Evolutionary conservation across 345 rosid species (phyloP).

Genomic region (Turnera subulata): DNA sequence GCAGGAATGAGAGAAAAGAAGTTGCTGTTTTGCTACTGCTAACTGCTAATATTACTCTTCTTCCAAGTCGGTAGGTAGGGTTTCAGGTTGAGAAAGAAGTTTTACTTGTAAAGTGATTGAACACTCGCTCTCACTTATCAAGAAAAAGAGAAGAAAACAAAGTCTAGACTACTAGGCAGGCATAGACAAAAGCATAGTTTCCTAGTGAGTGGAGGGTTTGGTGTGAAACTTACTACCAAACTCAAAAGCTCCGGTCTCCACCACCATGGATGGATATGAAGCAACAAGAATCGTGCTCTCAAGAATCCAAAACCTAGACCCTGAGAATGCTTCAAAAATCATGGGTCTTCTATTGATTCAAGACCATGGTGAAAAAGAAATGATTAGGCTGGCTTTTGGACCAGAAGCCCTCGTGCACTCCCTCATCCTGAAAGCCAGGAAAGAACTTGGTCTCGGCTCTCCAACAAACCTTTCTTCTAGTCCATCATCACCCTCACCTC

Average conservation of each 20-base stretch:
- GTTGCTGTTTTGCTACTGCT: no score
- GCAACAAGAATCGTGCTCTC: constrained; percentile 88
- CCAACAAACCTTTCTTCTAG: constrained; percentile 38
- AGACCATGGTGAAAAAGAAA: constrained; percentile 93
- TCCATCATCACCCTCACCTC: constrained; percentile 50
- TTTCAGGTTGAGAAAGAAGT: constrained; percentile 51
- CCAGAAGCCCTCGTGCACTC: constrained; percentile 79
- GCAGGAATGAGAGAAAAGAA: no score
- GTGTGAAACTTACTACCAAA: constrained; percentile 33
- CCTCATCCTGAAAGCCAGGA: constrained; percentile 55
- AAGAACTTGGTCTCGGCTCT: constrained; percentile 57
- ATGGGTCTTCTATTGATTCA: constrained; percentile 88
- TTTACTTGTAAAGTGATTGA: constrained; percentile 27
- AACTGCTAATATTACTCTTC: no score
- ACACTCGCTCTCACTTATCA: constrained; percentile 4
- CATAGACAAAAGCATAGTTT: constrained; percentile 18
- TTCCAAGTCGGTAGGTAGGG: constrained; percentile 1
- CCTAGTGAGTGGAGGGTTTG: constrained; percentile 5
- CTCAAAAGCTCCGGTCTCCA: constrained; percentile 13
- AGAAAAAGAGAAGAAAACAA: constrained; percentile 4
- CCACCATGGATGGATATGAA: constrained; percentile 80
- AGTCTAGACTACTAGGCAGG: no score
- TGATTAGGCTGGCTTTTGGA: constrained; percentile 89
- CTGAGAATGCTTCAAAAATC: constrained; percentile 89
- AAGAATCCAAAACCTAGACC: constrained; percentile 69